phyloP scores from a whole-genome alignment of 2,329 filamentous ascomycete species.

The Epichloe hybrida region DNA sequence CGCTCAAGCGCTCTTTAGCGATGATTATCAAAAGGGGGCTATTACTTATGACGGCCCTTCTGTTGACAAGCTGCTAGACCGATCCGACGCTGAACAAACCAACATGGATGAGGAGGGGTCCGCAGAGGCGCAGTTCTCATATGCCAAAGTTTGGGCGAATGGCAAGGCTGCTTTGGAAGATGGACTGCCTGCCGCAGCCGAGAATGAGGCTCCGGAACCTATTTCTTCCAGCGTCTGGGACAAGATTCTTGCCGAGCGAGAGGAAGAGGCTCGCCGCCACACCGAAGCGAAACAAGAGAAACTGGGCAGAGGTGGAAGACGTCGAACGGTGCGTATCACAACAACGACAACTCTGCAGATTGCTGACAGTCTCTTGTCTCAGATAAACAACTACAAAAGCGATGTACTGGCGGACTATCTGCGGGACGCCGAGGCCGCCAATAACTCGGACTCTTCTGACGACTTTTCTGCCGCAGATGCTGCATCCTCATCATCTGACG shows the following conservation, averaged over 20 bases:
- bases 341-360: background rate
- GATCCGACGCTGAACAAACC: conserved; percentile 66
- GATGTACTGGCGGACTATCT: conserved; percentile 11
- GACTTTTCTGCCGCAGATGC: conserved; percentile 20
- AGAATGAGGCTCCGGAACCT: conserved; percentile 36
- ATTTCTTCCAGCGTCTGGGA: conserved; percentile 72
- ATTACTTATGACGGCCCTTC: conserved; percentile 71
- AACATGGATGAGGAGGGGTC: conserved; percentile 46
- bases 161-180: conserved; percentile 56
- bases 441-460: conserved; percentile 21
- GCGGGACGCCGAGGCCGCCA: conserved; percentile 13
- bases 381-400: conserved; percentile 24
- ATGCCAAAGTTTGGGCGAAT: conserved; percentile 86
- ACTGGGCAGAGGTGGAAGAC: conserved; percentile 76
- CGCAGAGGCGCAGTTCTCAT: conserved; percentile 71
- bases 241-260: conserved; percentile 71
- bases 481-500: conserved; percentile 17
- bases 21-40: conserved; percentile 54
- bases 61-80: conserved; percentile 83
- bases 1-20: conserved; percentile 72
- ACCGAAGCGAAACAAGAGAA: conserved; percentile 53
- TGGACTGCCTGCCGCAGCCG: conserved; percentile 36
- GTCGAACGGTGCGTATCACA: conserved; percentile 30
- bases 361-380: background rate
- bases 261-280: conserved; percentile 62